Evolutionary conservation across 306 rosid genomes (phyloP).

Genomic region (Vicia sativa): DNA sequence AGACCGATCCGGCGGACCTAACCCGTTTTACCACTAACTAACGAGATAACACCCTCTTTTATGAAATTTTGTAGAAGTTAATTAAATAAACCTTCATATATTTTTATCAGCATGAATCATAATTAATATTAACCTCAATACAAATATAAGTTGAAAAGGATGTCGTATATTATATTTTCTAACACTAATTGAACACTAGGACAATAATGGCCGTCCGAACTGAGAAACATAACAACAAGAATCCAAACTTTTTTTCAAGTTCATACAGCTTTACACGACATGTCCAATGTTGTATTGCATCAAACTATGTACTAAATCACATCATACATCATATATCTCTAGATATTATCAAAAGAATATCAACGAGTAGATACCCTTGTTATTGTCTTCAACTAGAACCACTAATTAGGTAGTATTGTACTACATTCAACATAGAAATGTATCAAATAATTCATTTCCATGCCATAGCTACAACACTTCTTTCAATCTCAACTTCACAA

Average conservation of each 20-base stretch:
- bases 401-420: conserved; percentile 7
- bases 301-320: conserved; percentile 14
- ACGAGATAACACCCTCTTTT: no score
- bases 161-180: no score
- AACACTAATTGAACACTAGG: not conserved
- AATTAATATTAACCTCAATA: no score
- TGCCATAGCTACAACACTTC: conserved; percentile 29
- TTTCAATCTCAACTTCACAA: conserved; percentile 32
- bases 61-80: no score
- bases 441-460: conserved; percentile 13
- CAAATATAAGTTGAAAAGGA: no score
- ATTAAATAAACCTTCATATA: no score
- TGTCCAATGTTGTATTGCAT: conserved; percentile 24
- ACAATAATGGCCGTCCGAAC: conserved; percentile 35
- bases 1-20: no score
- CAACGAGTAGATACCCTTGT: conserved; percentile 40
- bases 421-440: conserved; percentile 24
- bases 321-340: conserved; percentile 19
- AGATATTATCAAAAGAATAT: conserved; percentile 43
- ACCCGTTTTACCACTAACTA: no score
- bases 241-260: not conserved
- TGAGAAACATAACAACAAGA: conserved; percentile 17
- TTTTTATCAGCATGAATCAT: no score
- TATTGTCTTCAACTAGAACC: conserved; percentile 34
- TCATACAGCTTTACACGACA: conserved; percentile 22